These are phyloP conservation scores for Luffa aegyptiaca DNA, from an alignment of 306 rosid genomes.

Conservation along the genomic window DNA sequence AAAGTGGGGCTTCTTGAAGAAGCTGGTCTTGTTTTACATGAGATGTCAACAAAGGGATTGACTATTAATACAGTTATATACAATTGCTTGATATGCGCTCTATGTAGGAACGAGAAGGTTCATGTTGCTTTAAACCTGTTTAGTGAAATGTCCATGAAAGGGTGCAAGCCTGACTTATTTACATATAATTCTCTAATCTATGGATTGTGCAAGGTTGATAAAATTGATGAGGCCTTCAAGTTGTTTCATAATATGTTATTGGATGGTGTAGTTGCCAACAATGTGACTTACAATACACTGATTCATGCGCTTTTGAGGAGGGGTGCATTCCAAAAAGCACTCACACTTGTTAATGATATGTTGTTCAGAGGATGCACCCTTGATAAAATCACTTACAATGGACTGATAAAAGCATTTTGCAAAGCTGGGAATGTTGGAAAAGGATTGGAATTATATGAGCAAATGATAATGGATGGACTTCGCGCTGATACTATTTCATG, in stretches of 20 bases:
- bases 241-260: conserved; percentile 61
- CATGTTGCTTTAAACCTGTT: conserved; percentile 48
- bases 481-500: conserved; percentile 40
- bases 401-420: conserved; percentile 71
- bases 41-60: conserved; percentile 61
- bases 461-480: conserved; percentile 68
- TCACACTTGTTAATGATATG: conserved; percentile 78
- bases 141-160: conserved; percentile 51
- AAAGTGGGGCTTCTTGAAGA: conserved; percentile 53
- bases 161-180: conserved; percentile 75
- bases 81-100: conserved; percentile 61
- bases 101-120: conserved; percentile 51
- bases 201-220: conserved; percentile 57
- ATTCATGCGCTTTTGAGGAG: conserved; percentile 53
- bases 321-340: conserved; percentile 52
- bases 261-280: conserved; percentile 84
- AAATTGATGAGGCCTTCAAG: conserved; percentile 56
- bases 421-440: conserved; percentile 61
- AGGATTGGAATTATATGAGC: conserved; percentile 58
- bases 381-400: conserved; percentile 67
- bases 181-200: conserved; percentile 67
- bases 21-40: conserved; percentile 45
- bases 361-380: conserved; percentile 64
- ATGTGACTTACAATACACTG: conserved; percentile 75
- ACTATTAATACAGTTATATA: conserved; percentile 60